Evolutionary conservation across 208 protist genomes (phyloP), one percentile per base, ranked within the genome.

Genomic region (Acanthamoeba divionensis): DNA sequence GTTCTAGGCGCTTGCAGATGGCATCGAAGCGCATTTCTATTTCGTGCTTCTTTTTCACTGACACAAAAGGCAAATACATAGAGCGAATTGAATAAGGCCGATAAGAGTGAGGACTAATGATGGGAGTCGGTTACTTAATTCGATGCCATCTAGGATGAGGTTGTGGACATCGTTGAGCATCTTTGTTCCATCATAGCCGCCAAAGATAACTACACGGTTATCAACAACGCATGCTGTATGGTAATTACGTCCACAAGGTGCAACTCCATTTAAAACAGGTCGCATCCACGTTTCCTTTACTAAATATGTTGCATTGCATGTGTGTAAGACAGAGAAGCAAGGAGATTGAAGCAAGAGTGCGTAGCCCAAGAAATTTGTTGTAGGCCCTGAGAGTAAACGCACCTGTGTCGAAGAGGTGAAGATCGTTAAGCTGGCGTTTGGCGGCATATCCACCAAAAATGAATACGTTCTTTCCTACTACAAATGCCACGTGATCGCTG

Each of bases 161-260:
- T 38, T 50, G 31, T 60, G 47, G 3, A 82, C 45, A 60, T 82
- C 71, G 71, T 82, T 82, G 31, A 82, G 71, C 71, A 82, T 82
- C 45, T 57, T 50, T 41, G 26, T 21, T 7, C 71, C 71, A 60
- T 82, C 71, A 60, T 82, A 57, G 5, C 71, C 71, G 21, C 71
- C 71, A 24, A 82, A 82, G 15, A 82, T 82, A 33, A 82, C 52
- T 24, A 82, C 47, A 4, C 47, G 71, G 31, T 82, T 82, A 73
- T 73, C 65, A 21, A 73, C 10, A 73, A 73, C 65, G 5, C 36
- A 73, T 31, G 65, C 65, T 41, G 65, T 73, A 24, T 73, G 65
- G 33, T 73, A 73, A 41, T 73, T 73, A 7, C 65, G 5, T 9
- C 65, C 65, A 24, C 65, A 73, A 9, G 65, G 65, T 3, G 36